Evolutionary conservation across 371 early-diverging fungal genomes (phyloP), one percentile per base, ranked within the genome.

Genomic region (Sporodiniella umbellata): DNA sequence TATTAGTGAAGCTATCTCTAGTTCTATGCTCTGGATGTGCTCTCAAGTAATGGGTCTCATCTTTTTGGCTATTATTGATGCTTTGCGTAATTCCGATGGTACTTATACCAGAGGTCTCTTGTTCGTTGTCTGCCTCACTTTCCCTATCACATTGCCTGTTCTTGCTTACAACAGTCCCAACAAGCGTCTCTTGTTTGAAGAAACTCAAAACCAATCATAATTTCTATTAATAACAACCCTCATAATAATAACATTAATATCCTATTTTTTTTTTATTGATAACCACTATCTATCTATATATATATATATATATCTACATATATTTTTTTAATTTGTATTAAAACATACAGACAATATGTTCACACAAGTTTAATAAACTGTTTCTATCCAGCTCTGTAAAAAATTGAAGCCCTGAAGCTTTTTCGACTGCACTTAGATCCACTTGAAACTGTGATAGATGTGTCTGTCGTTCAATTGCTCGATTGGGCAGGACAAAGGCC

Each of bases 401-500:
- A 69, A 90, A 87, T 24, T 67, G 68, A 47, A 90, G 60, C 0
- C 93, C 93, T 4, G 90, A 79, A 6, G 86, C 80, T 51, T 75
- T 79, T 65, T 92, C 92, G 15, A 92, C 64, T 5, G 72, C 75
- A 39, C 80, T 79, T 2, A 90, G 35, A 11, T 90, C 85, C 8
- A 89, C 78, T 42, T 76, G 70, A 66, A 89, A 94, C 2, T 61
- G 60, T 3, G 66, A 66, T 44, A 95, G 61, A 17, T 85, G 84
- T 0, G 75, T 74, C 3, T 68, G 45, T 47, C 75, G 65, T 17
- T 72, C 67, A 42, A 92, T 90, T 1, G 64, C 62, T 48, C 78
- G 64, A 71, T 95, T 95, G 11, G 95, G 95, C 42, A 95, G 49
- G 2, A 94, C 86, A 67, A 95, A 95, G 0, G 85, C 84, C 24